Base-by-base conservation (phyloP, 2,329 filamentous ascomycete genomes). In the Hypoxylon sp. region DNA sequence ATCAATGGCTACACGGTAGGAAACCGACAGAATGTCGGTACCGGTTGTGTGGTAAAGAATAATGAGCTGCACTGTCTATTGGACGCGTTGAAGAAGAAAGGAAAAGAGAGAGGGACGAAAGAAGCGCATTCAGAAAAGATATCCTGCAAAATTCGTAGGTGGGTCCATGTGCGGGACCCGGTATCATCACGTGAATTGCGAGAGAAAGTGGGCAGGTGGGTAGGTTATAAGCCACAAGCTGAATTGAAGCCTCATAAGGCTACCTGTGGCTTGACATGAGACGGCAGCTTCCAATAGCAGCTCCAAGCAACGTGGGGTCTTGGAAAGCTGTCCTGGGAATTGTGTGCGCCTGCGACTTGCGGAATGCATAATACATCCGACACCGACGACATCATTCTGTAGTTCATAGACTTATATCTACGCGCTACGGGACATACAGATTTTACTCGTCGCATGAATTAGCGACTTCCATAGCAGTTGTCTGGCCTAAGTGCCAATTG, bases 11-110 rank as follows among this genome's bases (percentile, higher is more conserved):
- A 81, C 81, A 83, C 84, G 78, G 74, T 80, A 80, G 80, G 80
- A 82, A 70, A 75, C 83, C 82, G 82, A 84, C 91, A 93, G 88
- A 92, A 94, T 85, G 91, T 82, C 84, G 82, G 79, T 59, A 76
- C 80, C 83, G 78, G 79, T 83, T 79, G 82, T 83, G 83, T 80
- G 79, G 78, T 82, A 80, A 79, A 62, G 50, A 80, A 82, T 85
- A 84, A 88, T 89, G 89, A 85, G 85, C 87, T 91, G 91, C 88
- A 94, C 92, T 95, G 92, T 95, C 92, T 94, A 83, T 84, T 86
- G 89, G 90, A 85, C 86, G 91, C 90, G 89, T 91, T 87, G 82
- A 73, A 78, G 79, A 78, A 74, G 75, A 78, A 80, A 79, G 78
- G 77, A 80, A 58, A 18, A 64, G 60, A 55, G 59, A 55, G 26